Evolutionary conservation across 257 asterid species (phyloP).

Genomic region (Solanum infundibuliforme): DNA sequence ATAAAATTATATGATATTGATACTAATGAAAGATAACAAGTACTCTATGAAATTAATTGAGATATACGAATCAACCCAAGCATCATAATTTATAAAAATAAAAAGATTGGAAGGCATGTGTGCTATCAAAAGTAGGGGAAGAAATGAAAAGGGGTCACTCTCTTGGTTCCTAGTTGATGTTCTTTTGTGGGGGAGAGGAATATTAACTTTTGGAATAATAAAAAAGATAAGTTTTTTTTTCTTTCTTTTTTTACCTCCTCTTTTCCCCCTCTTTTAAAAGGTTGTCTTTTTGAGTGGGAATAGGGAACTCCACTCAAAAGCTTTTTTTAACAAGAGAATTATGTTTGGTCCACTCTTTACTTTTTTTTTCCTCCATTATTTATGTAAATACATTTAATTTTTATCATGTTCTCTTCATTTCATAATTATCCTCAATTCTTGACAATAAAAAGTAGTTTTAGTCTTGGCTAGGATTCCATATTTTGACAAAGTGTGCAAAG

Average conservation of each 20-base stretch:
- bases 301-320: conserved; percentile 53
- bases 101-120: conserved; percentile 20
- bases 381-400: background rate
- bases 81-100: background rate
- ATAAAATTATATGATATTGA: background rate
- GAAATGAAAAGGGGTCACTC: conserved; percentile 53
- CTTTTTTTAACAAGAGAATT: background rate
- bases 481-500: conserved; percentile 1
- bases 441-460: background rate
- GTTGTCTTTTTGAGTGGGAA: conserved; percentile 62
- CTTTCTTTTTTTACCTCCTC: background rate
- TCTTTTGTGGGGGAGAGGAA: conserved; percentile 42
- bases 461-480: conserved; percentile 1
- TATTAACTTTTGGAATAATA: conserved; percentile 33
- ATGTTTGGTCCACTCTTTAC: background rate
- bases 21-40: background rate
- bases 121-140: conserved; percentile 56
- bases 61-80: background rate
- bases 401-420: background rate
- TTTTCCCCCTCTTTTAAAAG: conserved; percentile 38
- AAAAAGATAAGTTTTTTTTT: conserved; percentile 3
- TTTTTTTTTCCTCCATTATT: background rate
- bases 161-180: conserved; percentile 39
- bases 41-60: background rate
- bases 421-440: background rate